A percentile compares a stretch with the other conserved stretches of the same genome.
Conservation (phyloP, 2,329 filamentous ascomycete genomes). For the Cordyceps fumosorosea region DNA sequence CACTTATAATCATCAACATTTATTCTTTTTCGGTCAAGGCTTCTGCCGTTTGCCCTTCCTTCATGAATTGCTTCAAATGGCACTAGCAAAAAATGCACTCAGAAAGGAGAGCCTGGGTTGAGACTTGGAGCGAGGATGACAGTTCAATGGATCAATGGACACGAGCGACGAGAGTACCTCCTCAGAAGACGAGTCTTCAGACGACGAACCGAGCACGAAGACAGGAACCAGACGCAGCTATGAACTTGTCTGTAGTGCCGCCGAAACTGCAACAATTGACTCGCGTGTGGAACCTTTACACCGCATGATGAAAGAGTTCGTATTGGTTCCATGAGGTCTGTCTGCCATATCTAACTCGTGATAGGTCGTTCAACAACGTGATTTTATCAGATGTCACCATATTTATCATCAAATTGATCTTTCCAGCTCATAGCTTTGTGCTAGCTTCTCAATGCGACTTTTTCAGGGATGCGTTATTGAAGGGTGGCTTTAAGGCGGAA, state of each 20-base stretch:
- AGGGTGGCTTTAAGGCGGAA: background rate
- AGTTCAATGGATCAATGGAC: background rate
- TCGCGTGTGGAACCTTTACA: background rate
- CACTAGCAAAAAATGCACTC: background rate
- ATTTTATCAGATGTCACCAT: background rate
- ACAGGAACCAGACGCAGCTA: background rate
- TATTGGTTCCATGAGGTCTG: background rate
- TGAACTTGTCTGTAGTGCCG: background rate
- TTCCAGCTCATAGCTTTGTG: slow-evolving; percentile 4
- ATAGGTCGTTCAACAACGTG: slow-evolving; percentile 4
- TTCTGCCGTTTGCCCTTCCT: background rate
- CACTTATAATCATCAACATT: too few species aligned
- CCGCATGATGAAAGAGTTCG: slow-evolving; percentile 6
- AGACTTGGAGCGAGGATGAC: background rate
- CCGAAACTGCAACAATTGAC: background rate
- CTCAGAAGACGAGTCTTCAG: background rate
- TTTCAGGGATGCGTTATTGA: background rate
- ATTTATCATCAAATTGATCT: background rate
- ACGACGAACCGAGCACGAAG: background rate
- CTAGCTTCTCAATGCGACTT: background rate
- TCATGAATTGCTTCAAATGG: background rate
- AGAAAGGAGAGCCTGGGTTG: background rate
- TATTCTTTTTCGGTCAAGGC: too few species aligned
- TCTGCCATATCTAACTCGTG: background rate
- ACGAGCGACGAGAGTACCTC: background rate